Conservation (phyloP, 2,329 filamentous ascomycete species). For the Hymenoscyphus infarciens region DNA sequence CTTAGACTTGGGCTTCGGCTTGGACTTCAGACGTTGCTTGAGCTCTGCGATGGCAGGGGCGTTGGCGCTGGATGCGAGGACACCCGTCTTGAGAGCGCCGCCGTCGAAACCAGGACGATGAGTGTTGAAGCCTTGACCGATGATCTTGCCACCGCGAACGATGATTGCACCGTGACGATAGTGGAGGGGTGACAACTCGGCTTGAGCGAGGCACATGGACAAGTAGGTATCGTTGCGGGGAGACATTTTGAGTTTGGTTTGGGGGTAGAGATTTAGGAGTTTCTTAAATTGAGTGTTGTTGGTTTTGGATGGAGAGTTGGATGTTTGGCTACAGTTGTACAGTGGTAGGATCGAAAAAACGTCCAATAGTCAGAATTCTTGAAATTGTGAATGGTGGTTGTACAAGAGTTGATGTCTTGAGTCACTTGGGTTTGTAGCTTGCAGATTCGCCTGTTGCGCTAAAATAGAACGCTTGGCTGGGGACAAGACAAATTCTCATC, state of each 20-base stretch:
- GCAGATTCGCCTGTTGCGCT: not conserved
- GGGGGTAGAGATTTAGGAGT: not conserved
- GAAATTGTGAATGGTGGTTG: not conserved
- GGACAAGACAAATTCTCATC: not conserved
- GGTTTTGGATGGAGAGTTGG: not conserved
- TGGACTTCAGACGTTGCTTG: constrained; percentile 34
- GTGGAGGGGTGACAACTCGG: constrained; percentile 46
- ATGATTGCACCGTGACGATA: constrained; percentile 49
- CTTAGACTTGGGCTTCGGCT: constrained; percentile 41
- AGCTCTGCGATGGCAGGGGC: constrained; percentile 35
- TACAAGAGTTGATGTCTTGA: not conserved
- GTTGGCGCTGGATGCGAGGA: constrained; percentile 34
- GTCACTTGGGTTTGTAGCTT: not conserved
- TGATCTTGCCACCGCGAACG: constrained; percentile 50
- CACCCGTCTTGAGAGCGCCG: constrained; percentile 47
- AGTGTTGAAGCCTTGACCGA: constrained; percentile 50
- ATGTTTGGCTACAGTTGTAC: not conserved
- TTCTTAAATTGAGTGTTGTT: not conserved
- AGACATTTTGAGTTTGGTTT: constrained; percentile 24
- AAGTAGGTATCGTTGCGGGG: constrained; percentile 44
- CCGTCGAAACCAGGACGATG: constrained; percentile 48
- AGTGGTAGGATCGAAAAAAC: not conserved
- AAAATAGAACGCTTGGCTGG: not conserved
- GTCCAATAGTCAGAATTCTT: not conserved
- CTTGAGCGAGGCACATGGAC: constrained; percentile 49